These are phyloP conservation scores for Pichia ethanolica DNA, from an alignment of 805 yeast species.

Conservation along the genomic window DNA sequence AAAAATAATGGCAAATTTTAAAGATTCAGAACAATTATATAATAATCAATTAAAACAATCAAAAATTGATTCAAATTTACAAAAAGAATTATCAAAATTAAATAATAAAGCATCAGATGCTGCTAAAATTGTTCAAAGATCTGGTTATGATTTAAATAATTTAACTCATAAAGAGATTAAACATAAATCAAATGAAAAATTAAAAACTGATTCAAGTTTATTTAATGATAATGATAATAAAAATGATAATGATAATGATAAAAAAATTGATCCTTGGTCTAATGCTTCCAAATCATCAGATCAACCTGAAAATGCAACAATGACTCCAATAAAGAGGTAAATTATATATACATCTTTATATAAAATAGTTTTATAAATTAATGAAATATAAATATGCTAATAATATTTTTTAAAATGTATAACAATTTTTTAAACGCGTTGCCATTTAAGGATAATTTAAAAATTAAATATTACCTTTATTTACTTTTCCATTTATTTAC, in stretches of 20 bases:
- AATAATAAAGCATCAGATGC: slow-evolving; percentile 8
- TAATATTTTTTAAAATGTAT: too few species aligned
- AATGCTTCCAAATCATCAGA: neutral
- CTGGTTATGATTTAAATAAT: neutral
- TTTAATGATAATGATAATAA: too few species aligned
- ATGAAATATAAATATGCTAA: too few species aligned
- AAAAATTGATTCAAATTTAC: slow-evolving; percentile 16
- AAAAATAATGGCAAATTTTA: slow-evolving; percentile 41
- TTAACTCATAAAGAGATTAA: slow-evolving; percentile 1
- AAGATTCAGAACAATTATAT: slow-evolving; percentile 34
- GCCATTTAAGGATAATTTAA: too few species aligned
- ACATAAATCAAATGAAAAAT: neutral
- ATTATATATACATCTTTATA: neutral
- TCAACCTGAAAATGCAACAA: neutral
- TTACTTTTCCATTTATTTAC: too few species aligned
- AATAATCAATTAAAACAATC: slow-evolving; percentile 14
- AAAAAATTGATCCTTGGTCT: slow-evolving; percentile 8
- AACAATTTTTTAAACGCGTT: too few species aligned
- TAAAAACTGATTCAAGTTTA: neutral
- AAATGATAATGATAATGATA: neutral
- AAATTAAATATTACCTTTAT: too few species aligned
- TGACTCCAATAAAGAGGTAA: slow-evolving; percentile 1
- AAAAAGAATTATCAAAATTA: slow-evolving; percentile 14
- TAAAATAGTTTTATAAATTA: too few species aligned
- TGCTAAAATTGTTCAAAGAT: neutral